Evolutionary conservation across 768 basidiomycete genomes (phyloP), one percentile per base, ranked within the genome.

Genomic region (Omphalotus guepiniiformis): DNA sequence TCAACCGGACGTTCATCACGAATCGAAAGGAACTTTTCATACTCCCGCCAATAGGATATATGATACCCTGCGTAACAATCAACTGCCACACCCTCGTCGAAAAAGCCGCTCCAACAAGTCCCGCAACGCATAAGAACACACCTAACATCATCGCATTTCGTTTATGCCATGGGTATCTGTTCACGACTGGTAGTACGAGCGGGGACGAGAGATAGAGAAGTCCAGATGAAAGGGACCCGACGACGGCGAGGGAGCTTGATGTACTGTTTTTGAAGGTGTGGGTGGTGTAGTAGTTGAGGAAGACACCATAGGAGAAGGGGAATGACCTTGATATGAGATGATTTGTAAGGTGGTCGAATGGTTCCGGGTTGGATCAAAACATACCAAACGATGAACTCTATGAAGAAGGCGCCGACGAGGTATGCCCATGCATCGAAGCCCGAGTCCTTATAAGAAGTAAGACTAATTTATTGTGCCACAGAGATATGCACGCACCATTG

Each of bases 261-360:
- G 59, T 29, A 21, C 42, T 56, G 13, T 29, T 21, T 5, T 53
- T 49, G 35, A 62, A 56, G 34, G 55, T 48, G 28, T 58, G 49
- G n/a, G 52, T 50, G n/a, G 47, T 47, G 41, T 64, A 64, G 30
- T 55, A 49, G 30, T 58, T 44, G 28, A 64, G 54, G 42, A 64
- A 63, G 13, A 60, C 53, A 9, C 63, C 63, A 30, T 58, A 64
- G n/a, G 62, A 57, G 28, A 55, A 62, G 16, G 63, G 63, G 42
- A 61, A 59, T 6, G 54, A 55, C 54, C 54, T 55, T 23, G 19
- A 15, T 12, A 38, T 18, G 32, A 13, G n/a, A 6, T n/a, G n/a
- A 21, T 6, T n/a, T n/a, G n/a, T n/a, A n/a, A n/a, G n/a, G n/a
- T n/a, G n/a, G n/a, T n/a, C n/a, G n/a, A n/a, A n/a, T n/a, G n/a